phyloP scores from a whole-genome alignment of 768 basidiomycete genomes.

The Pleurotus citrinopileatus region DNA sequence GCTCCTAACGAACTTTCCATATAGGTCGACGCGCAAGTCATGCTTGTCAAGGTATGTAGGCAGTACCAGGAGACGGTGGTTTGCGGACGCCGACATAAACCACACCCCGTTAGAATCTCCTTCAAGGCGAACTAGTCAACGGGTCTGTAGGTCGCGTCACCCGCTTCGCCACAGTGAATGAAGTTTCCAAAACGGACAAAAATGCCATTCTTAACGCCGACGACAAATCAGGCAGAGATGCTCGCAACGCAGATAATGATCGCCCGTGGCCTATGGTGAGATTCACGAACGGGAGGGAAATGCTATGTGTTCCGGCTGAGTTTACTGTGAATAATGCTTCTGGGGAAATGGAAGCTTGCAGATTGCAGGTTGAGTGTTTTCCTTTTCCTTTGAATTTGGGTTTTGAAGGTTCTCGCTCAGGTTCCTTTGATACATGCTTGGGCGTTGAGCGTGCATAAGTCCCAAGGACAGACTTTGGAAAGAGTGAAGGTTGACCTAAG shows the following conservation, averaged over 20 bases:
- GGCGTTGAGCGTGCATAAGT: conserved; percentile 88
- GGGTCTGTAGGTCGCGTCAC: conserved; percentile 62
- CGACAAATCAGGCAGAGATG: neutral
- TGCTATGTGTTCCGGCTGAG: conserved; percentile 51
- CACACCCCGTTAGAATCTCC: conserved; percentile 48
- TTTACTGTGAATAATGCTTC: conserved; percentile 64
- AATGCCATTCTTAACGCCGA: conserved; percentile 1
- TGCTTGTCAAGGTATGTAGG: conserved; percentile 69
- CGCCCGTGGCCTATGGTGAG: conserved; percentile 56
- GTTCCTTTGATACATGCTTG: conserved; percentile 81
- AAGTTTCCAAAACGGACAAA: conserved; percentile 35
- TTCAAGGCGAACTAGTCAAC: conserved; percentile 69
- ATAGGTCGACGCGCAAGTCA: conserved; percentile 81
- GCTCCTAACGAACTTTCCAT: neutral
- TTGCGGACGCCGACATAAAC: neutral
- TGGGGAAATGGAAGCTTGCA: conserved; percentile 56
- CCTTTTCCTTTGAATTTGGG: neutral
- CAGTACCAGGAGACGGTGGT: neutral
- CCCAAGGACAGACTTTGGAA: conserved; percentile 86
- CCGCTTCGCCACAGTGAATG: conserved; percentile 39
- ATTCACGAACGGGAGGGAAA: conserved; percentile 46
- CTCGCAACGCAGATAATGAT: conserved; percentile 9
- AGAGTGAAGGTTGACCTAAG: conserved; percentile 78
- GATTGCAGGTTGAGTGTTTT: conserved; percentile 45
- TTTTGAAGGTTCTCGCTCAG: conserved; percentile 26